These are phyloP conservation scores for Aspergillus sp. DNA, from an alignment of 2,329 filamentous ascomycete genomes.

Conservation along the genomic window DNA sequence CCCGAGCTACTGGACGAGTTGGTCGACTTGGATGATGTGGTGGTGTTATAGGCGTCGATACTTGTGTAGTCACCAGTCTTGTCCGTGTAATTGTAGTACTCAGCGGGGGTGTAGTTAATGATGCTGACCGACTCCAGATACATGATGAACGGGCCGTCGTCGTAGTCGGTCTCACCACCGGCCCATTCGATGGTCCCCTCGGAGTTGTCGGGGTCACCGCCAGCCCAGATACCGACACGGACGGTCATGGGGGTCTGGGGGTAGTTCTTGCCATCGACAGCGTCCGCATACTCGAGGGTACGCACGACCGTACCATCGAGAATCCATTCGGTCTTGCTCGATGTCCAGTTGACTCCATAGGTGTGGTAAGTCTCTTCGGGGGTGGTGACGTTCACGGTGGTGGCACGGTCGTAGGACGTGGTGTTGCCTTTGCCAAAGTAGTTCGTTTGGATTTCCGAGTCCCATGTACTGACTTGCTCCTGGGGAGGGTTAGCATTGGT, in stretches of 20 bases:
- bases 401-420: conserved; percentile 75
- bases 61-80: conserved; percentile 61
- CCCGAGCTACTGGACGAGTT: conserved; percentile 5
- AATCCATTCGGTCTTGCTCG: conserved; percentile 63
- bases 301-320: conserved; percentile 64
- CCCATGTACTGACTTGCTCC: conserved; percentile 40
- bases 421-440: conserved; percentile 95
- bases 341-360: conserved; percentile 64
- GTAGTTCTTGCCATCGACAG: conserved; percentile 59
- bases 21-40: conserved; percentile 9
- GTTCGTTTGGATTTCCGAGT: conserved; percentile 67
- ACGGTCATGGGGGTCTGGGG: conserved; percentile 74
- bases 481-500: conserved; percentile 46
- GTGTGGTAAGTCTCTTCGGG: conserved; percentile 55
- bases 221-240: conserved; percentile 69
- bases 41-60: conserved; percentile 50
- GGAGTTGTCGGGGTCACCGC: conserved; percentile 52
- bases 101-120: conserved; percentile 59
- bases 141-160: conserved; percentile 70
- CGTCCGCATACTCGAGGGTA: conserved; percentile 62
- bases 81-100: conserved; percentile 67
- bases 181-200: conserved; percentile 66
- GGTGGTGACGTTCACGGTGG: conserved; percentile 66
- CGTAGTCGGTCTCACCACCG: conserved; percentile 68
- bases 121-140: conserved; percentile 64